Base-by-base conservation (phyloP, 1,139 yeast genomes). In the Nematodospora anomalae region DNA sequence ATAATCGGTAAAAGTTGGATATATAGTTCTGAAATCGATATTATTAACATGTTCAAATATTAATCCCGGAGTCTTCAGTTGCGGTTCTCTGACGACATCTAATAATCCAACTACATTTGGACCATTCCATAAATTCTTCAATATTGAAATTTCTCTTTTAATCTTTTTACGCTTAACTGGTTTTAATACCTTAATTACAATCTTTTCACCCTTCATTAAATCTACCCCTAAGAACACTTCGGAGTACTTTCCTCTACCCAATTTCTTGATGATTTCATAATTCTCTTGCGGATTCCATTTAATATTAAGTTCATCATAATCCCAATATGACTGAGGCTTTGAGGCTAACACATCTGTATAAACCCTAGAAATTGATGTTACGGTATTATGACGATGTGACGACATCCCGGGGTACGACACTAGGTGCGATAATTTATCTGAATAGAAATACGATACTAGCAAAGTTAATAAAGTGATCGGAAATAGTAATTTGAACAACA, bases 151-250 rank as follows among this genome's bases (percentile, higher is more conserved):
- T 59, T 94, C 99, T 52, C 98, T 76, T 69, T 87, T 88, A 50
- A 94, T 92, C 71, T 94, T 94, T 75, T 92, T 92, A 63, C 94
- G 77, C 64, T 92, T 92, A 31, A 94, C 97, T 3, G 99, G 99
- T 60, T 94, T 94, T 53, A 94, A 76, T 46, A 92, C 97, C 59
- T 94, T 94, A 53, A 94, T 88, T 34, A 94, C 96, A 50, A 83
- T 80, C 28, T 76, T 74, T 33, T 52, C 54, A 1, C 64, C 64
- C 35, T 53, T 53, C 9, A 50, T 47, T 28, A 67, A 46, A 32
- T 66, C 68, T 10, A 66, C 52, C 0, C 73, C 73, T 26, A 68
- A 52, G 36, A 71, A 71, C 8, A 71, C 76, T 47, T 71, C 76
- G 7, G 75, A 68, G 47, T 71, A 71, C 45, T 69, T 71, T 4